Evolutionary conservation across 768 basidiomycete species (phyloP).

Genomic region (Panaeolus cyanescens): DNA sequence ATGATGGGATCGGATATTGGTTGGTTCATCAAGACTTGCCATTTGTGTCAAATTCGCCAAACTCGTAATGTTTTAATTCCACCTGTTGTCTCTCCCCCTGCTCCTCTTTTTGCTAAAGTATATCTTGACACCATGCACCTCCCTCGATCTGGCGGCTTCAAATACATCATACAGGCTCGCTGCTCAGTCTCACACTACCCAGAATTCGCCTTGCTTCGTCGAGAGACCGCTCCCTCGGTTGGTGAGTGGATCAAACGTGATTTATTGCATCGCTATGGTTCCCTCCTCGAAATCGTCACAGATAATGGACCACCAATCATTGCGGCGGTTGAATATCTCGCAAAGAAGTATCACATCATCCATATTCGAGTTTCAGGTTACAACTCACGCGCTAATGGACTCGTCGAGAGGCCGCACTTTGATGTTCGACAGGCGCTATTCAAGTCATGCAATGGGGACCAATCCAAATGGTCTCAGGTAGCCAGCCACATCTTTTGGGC

Average conservation of each 20-base stretch:
- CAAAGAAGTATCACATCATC: constrained; percentile 28
- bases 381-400: constrained; percentile 43
- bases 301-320: constrained; percentile 32
- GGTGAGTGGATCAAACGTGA: constrained; percentile 20
- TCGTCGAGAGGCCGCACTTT: constrained; percentile 33
- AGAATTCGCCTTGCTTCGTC: constrained; percentile 2
- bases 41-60: constrained; percentile 28
- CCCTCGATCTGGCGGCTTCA: constrained; percentile 14
- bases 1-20: constrained; percentile 29
- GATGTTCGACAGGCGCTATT: constrained; percentile 24
- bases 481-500: constrained; percentile 28
- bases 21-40: constrained; percentile 31
- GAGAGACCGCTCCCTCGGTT: constrained; percentile 13
- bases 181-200: constrained; percentile 16
- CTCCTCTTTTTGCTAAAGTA: constrained; percentile 27
- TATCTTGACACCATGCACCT: constrained; percentile 41
- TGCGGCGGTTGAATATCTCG: constrained; percentile 19
- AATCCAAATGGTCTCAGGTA: constrained; percentile 26
- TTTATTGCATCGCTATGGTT: constrained; percentile 16
- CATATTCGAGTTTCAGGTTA: constrained; percentile 43
- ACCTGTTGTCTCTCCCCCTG: constrained; percentile 23
- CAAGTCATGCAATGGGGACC: constrained; percentile 25
- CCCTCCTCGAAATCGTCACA: constrained; percentile 29
- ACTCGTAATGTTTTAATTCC: constrained; percentile 24
- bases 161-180: constrained; percentile 22